Percentiles rank a stretch among this genome's conserved stretches.
Conservation (phyloP, 768 basidiomycete genomes). For the Serendipita sp. region DNA sequence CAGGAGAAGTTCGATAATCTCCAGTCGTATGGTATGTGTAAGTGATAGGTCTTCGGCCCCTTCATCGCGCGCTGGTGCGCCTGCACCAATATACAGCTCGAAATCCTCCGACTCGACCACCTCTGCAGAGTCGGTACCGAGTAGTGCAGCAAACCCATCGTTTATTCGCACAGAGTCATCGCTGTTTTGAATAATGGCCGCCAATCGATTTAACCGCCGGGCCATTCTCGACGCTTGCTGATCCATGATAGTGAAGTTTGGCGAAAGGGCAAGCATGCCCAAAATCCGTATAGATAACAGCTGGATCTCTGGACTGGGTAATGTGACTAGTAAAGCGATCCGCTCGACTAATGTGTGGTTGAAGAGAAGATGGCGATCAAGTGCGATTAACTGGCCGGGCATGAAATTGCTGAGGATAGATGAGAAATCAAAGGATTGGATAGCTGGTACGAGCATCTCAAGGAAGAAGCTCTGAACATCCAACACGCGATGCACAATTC, state of each 20-base stretch:
- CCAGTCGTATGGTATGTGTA: constrained; percentile 53
- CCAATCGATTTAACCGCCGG: constrained; percentile 41
- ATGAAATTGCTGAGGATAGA: constrained; percentile 16
- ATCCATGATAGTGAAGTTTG: constrained; percentile 30
- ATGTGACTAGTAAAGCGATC: constrained; percentile 62
- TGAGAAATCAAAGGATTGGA: constrained; percentile 39
- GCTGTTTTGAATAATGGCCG: constrained; percentile 64
- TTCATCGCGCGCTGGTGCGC: constrained; percentile 39
- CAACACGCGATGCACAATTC: constrained; percentile 65
- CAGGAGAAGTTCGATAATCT: constrained; percentile 68
- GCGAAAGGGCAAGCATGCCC: constrained; percentile 44
- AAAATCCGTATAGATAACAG: constrained; percentile 70
- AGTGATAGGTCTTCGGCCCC: constrained; percentile 23
- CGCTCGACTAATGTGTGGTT: constrained; percentile 58
- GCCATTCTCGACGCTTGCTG: constrained; percentile 19
- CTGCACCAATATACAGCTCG: constrained; percentile 56
- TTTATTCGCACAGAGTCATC: constrained; percentile 74
- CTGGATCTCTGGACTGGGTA: constrained; percentile 51
- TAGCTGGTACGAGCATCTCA: constrained; percentile 68
- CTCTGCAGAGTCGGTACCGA: constrained; percentile 44
- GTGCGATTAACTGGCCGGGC: constrained; percentile 29
- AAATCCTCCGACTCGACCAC: constrained; percentile 44
- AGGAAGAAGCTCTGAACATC: constrained; percentile 82
- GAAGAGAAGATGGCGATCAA: constrained; percentile 62
- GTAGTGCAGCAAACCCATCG: constrained; percentile 52